These are phyloP conservation scores for Heteromeles arbutifolia DNA, from an alignment of 306 rosid species.

Conservation along the genomic window DNA sequence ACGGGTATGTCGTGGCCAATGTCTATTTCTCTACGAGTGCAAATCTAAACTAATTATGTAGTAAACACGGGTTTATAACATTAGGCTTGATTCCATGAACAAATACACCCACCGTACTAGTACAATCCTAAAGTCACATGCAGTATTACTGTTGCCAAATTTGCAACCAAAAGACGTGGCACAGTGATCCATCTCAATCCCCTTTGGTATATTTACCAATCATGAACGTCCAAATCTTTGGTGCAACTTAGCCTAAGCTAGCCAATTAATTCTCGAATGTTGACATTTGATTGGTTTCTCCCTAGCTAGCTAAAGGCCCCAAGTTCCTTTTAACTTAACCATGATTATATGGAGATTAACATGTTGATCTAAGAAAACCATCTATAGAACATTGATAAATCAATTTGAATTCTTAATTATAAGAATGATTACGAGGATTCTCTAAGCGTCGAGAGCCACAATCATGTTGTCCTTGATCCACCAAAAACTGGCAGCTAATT, in stretches of 20 bases:
- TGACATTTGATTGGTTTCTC: not conserved
- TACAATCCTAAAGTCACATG: not conserved
- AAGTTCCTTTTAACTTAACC: not conserved
- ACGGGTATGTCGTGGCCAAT: not conserved
- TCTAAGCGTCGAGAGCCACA: slow-evolving; percentile 18
- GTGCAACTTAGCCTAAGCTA: not conserved
- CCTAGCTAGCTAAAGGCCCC: not conserved
- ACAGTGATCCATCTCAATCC: slow-evolving; percentile 13
- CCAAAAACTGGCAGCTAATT: slow-evolving; percentile 23
- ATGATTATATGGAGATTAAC: not conserved
- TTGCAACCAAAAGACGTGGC: slow-evolving; percentile 14
- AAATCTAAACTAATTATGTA: not conserved
- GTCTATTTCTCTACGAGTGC: not conserved
- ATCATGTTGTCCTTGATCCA: slow-evolving; percentile 1
- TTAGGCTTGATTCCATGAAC: not conserved
- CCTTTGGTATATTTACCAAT: not conserved
- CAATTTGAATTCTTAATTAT: not conserved
- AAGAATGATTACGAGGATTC: slow-evolving; percentile 23
- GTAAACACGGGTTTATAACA: not conserved
- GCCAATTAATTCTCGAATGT: not conserved
- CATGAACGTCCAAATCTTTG: slow-evolving; percentile 25
- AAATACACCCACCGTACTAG: slow-evolving; percentile 1
- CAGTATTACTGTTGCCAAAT: not conserved
- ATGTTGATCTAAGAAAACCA: not conserved
- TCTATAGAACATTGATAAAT: not conserved